Evolutionary conservation across 257 asterid genomes (phyloP), one percentile per base, ranked within the genome.

Genomic region (Solanum chiquidenum): DNA sequence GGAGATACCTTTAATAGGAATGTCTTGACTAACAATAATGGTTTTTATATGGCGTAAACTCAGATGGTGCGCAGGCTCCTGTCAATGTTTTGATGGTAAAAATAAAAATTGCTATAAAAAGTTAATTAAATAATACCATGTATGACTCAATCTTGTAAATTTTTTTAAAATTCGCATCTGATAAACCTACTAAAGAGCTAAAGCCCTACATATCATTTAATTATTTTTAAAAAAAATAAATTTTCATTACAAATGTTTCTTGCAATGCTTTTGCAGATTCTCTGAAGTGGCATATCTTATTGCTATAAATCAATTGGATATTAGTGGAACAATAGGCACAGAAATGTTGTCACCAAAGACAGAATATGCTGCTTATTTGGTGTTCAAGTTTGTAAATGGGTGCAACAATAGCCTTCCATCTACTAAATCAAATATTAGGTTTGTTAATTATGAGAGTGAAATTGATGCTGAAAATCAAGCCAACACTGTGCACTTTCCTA

Each of bases 321-420:
- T 55, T 55, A 4, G 2, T 64, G 97, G 94, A 44, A 91, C 86
- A 34, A 89, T 94, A 72, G 85, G 85, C 31, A 64, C 89, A 23
- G 29, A 29, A 74, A 83, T 92, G 86, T 58, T 94, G 66, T 91
- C 98, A 3, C 33, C 52, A 52, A 83, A 91, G 66, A 91, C 93
- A 1, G 29, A 37, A 21, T 94, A 94, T 88, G 92, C 93, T 60
- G 97, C 92, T 18, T 94, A 92, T 82, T 87, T 94, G 55, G 95
- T 93, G 69, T 91, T 88, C 37, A 90, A 89, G 90, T 88, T 91
- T 7, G 58, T 20, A 6, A 91, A 88, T 12, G 69, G 58, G 38
- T 85, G 87, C 5, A 16, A 4, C 90, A 86, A 86, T 66, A 94
- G 94, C 14, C 93, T 95, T 29, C 82, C 83, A 82, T 91, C 90